phyloP scores from a whole-genome alignment of 768 basidiomycete genomes.

The Suillus hirtellus region DNA sequence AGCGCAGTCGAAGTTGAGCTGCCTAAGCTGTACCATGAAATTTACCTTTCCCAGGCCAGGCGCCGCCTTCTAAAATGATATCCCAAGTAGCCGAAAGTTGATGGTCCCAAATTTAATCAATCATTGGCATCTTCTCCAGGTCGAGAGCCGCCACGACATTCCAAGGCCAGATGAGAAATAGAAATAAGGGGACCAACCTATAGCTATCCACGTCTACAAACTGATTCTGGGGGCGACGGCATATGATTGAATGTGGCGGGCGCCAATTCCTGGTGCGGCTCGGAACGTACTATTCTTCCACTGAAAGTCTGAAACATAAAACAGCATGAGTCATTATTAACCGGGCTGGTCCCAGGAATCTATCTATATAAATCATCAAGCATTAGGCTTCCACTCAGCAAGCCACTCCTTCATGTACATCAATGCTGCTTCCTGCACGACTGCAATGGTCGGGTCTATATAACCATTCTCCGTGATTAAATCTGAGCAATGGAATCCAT shows the following conservation, averaged over 20 bases:
- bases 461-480: conserved; percentile 40
- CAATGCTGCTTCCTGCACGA: conserved; percentile 56
- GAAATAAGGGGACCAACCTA: not conserved
- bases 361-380: not conserved
- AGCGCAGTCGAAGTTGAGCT: not conserved
- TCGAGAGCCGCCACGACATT: not conserved
- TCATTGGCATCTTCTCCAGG: not conserved
- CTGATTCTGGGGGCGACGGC: not conserved
- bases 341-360: not conserved
- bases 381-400: conserved; percentile 32
- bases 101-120: not conserved
- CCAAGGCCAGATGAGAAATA: not conserved
- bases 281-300: too few species aligned
- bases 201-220: not conserved
- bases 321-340: not conserved
- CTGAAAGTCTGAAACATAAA: not conserved
- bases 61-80: not conserved
- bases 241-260: not conserved
- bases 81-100: not conserved
- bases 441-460: conserved; percentile 50
- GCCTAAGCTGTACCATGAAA: not conserved
- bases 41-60: not conserved
- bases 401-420: conserved; percentile 59
- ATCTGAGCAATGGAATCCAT: conserved; percentile 76
- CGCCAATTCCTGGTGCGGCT: not conserved